Percentiles rank a stretch among this genome's conserved stretches.
These are phyloP conservation scores for Dryas drummondii DNA, from an alignment of 306 rosid species.

Conservation along the genomic window DNA sequence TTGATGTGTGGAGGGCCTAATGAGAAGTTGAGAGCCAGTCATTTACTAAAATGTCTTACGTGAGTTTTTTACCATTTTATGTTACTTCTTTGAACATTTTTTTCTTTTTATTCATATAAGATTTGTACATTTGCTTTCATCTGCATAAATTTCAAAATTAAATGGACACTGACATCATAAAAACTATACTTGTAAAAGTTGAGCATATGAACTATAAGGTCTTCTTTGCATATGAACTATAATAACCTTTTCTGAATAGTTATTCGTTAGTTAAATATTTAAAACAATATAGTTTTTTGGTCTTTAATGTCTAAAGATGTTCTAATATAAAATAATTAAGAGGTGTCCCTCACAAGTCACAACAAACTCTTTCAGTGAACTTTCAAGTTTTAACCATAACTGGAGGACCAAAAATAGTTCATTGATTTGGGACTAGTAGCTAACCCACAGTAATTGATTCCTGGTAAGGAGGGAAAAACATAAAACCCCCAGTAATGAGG, in stretches of 20 bases:
- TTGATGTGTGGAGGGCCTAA: constrained; percentile 84
- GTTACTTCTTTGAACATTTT: constrained; percentile 12
- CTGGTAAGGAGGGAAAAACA: neutral
- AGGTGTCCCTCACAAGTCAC: neutral
- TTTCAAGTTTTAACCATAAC: neutral
- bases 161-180: neutral
- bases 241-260: neutral
- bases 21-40: constrained; percentile 74
- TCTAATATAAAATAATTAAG: neutral
- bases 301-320: neutral
- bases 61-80: constrained; percentile 39
- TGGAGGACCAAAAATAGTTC: neutral
- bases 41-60: constrained; percentile 61
- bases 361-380: neutral
- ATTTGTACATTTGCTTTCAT: constrained; percentile 12
- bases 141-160: constrained; percentile 6
- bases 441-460: neutral
- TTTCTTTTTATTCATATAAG: too few species aligned
- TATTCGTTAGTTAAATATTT: neutral
- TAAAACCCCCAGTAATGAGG: neutral
- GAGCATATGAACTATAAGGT: neutral
- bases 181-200: constrained; percentile 1
- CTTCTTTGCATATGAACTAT: neutral
- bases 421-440: neutral
- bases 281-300: neutral